These are phyloP conservation scores for Pseudocohnilembus persalinus DNA, from an alignment of 169 alveolate genomes.

Conservation along the genomic window DNA sequence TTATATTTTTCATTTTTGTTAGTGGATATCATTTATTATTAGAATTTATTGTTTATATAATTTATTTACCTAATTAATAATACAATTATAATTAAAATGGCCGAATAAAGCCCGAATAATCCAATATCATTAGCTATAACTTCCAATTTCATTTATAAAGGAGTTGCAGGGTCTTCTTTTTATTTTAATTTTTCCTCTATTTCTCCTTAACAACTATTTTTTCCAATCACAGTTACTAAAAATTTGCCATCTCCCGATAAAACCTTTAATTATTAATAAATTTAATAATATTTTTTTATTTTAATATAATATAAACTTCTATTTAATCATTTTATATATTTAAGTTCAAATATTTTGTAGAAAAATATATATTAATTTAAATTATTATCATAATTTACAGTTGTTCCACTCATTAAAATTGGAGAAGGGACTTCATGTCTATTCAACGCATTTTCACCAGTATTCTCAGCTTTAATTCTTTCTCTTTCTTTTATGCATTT, in stretches of 20 bases:
- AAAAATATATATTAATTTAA: too few species aligned
- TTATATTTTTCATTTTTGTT: too few species aligned
- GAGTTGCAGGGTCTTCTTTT: constrained; percentile 63
- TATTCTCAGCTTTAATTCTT: constrained; percentile 31
- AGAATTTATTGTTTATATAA: too few species aligned
- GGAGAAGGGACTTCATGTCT: constrained; percentile 85
- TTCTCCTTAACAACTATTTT: constrained; percentile 67
- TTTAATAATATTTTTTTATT: constrained; percentile 49
- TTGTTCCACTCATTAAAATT: constrained; percentile 87
- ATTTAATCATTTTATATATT: too few species aligned
- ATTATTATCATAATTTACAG: constrained; percentile 22
- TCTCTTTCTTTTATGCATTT: constrained; percentile 36
- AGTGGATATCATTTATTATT: too few species aligned
- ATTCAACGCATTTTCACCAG: neutral
- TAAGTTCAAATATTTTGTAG: too few species aligned
- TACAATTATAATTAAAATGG: constrained; percentile 62
- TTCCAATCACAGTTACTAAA: constrained; percentile 78
- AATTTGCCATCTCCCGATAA: constrained; percentile 78
- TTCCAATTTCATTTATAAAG: constrained; percentile 74
- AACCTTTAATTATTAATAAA: constrained; percentile 62
- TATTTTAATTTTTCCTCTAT: constrained; percentile 59
- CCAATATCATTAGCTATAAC: constrained; percentile 74
- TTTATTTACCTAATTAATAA: constrained; percentile 48
- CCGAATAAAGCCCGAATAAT: constrained; percentile 75
- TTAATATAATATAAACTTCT: too few species aligned